phyloP scores from a whole-genome alignment of 2,329 filamentous ascomycete genomes.

The Colletotrichum orbiculare region DNA sequence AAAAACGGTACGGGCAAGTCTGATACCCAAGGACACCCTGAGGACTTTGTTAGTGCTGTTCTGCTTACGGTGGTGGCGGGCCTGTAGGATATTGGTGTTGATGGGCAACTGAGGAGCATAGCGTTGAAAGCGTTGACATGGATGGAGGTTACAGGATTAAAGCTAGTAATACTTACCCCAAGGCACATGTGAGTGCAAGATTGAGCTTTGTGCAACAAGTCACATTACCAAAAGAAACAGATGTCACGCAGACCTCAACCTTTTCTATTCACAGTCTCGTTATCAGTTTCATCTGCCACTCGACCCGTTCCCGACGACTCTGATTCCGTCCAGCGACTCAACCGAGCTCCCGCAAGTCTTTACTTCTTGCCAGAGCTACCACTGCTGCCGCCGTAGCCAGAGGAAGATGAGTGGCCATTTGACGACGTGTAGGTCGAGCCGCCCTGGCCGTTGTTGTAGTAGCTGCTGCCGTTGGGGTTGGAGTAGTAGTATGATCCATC shows the following conservation, averaged over 20 bases:
- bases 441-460: constrained; percentile 72
- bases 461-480: constrained; percentile 75
- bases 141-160: too few species aligned
- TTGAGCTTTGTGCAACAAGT: too few species aligned
- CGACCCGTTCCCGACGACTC: too few species aligned
- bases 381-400: constrained; percentile 37
- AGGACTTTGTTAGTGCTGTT: constrained; percentile 33
- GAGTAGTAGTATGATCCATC: constrained; percentile 80
- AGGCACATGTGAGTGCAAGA: too few species aligned
- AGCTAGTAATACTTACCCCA: too few species aligned
- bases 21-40: constrained; percentile 26
- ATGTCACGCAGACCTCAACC: too few species aligned
- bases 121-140: too few species aligned
- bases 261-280: too few species aligned
- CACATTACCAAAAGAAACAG: too few species aligned
- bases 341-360: not conserved
- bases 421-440: constrained; percentile 70
- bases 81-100: not conserved
- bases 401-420: constrained; percentile 49
- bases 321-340: not conserved
- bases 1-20: constrained; percentile 39
- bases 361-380: constrained; percentile 30
- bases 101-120: too few species aligned
- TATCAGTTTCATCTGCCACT: too few species aligned
- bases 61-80: constrained; percentile 16